These are phyloP conservation scores for Aspergillus conjunctus DNA, from an alignment of 495 filamentous ascomycete species.

Conservation along the genomic window DNA sequence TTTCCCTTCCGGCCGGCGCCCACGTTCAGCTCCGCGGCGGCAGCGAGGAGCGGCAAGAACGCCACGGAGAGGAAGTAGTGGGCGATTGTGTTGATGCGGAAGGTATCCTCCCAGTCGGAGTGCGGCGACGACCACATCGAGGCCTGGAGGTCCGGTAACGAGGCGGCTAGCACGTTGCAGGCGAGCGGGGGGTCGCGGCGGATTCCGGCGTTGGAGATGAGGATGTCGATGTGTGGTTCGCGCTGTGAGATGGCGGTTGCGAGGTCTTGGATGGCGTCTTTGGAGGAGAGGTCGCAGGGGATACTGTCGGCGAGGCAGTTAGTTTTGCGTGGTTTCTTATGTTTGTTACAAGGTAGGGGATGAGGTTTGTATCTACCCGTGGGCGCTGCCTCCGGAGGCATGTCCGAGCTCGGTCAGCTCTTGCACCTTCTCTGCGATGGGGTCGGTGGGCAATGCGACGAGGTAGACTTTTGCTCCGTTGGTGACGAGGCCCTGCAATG, in stretches of 20 bases:
- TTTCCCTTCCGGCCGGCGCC: slow-evolving; percentile 23
- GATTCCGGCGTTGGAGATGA: slow-evolving; percentile 51
- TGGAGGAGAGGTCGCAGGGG: slow-evolving; percentile 42
- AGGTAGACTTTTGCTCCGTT: slow-evolving; percentile 50
- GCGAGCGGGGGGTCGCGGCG: slow-evolving; percentile 38
- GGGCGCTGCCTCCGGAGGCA: slow-evolving; percentile 34
- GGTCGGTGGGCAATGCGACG: slow-evolving; percentile 37
- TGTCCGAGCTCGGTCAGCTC: slow-evolving; percentile 37
- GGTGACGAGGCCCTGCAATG: slow-evolving; percentile 36
- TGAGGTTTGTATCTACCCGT: slow-evolving; percentile 29
- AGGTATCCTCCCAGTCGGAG: slow-evolving; percentile 43
- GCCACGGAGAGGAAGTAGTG: slow-evolving; percentile 50
- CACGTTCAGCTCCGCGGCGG: slow-evolving; percentile 27
- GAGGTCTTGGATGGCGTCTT: slow-evolving; percentile 36
- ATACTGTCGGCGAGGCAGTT: no score
- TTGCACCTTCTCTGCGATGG: slow-evolving; percentile 33
- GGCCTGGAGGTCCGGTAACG: slow-evolving; percentile 38
- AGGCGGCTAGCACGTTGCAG: slow-evolving; percentile 43
- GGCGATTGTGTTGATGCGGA: slow-evolving; percentile 45
- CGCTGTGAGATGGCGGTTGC: slow-evolving; percentile 24
- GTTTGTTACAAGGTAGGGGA: no score
- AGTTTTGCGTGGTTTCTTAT: no score
- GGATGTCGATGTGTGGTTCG: slow-evolving; percentile 41
- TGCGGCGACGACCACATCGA: slow-evolving; percentile 47
- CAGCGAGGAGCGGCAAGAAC: slow-evolving; percentile 40